phyloP scores from a whole-genome alignment of 2,329 filamentous ascomycete genomes.

The Periconia macrospinosa region DNA sequence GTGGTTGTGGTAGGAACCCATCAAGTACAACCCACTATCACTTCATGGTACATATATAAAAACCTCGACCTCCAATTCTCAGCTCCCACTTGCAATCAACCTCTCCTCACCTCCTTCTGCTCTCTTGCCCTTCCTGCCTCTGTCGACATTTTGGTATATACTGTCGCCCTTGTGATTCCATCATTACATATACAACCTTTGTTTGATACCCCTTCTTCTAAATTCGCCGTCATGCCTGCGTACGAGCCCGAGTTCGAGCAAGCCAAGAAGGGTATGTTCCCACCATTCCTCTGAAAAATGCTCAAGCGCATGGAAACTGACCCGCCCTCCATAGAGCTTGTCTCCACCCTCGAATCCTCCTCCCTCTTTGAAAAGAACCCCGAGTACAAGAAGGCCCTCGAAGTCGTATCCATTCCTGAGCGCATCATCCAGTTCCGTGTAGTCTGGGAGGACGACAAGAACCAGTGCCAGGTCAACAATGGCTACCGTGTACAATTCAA shows the following conservation, averaged over 20 bases:
- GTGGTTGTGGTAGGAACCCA: too few relatives aligned
- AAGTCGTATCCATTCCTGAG: constrained; percentile 88
- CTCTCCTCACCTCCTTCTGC: constrained; percentile 10
- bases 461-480: constrained; percentile 85
- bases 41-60: neutral
- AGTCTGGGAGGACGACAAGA: constrained; percentile 93
- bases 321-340: constrained; percentile 69
- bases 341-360: constrained; percentile 90
- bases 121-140: too few relatives aligned
- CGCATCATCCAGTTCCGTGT: constrained; percentile 97
- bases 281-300: neutral
- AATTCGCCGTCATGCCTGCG: constrained; percentile 57
- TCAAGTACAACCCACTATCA: too few relatives aligned
- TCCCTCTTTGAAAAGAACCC: constrained; percentile 91
- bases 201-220: constrained; percentile 2
- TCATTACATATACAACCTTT: neutral
- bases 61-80: neutral
- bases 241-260: constrained; percentile 96
- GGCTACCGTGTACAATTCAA: constrained; percentile 99
- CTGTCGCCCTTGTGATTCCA: neutral
- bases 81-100: constrained; percentile 3
- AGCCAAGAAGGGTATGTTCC: constrained; percentile 81
- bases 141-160: constrained; percentile 5
- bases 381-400: constrained; percentile 87
- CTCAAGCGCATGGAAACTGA: constrained; percentile 13